These are phyloP conservation scores for Termitomyces sp. DNA, from an alignment of 768 basidiomycete species.

Conservation along the genomic window DNA sequence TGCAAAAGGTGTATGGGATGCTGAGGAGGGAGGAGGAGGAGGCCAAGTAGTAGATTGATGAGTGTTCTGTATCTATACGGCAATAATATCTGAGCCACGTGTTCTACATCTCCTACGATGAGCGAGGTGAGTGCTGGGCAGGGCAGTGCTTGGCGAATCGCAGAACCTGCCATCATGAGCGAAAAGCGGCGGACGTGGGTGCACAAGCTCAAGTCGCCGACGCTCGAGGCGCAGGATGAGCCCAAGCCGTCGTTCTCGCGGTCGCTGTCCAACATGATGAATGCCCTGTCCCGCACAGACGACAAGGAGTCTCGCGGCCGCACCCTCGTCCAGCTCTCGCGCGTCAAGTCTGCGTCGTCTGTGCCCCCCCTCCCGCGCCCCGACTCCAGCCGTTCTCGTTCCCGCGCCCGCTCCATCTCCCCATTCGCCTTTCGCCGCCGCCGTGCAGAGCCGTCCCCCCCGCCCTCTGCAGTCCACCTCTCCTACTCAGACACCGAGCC, in stretches of 20 bases:
- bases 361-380: conserved; percentile 36
- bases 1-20: not conserved
- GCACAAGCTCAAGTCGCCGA: conserved; percentile 20
- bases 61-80: no score
- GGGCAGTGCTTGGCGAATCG: not conserved
- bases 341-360: conserved; percentile 12
- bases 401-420: conserved; percentile 60
- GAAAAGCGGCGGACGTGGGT: conserved; percentile 35
- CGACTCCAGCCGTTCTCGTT: conserved; percentile 52
- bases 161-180: conserved; percentile 18
- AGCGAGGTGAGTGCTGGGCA: not conserved
- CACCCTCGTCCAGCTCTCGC: conserved; percentile 42
- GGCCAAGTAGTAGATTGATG: not conserved
- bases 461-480: conserved; percentile 56
- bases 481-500: conserved; percentile 61
- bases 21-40: not conserved
- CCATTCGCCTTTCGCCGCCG: conserved; percentile 76
- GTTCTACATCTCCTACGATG: not conserved
- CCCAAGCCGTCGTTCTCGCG: conserved; percentile 53
- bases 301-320: conserved; percentile 55
- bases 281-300: conserved; percentile 54
- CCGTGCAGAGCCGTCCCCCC: conserved; percentile 55
- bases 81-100: conserved; percentile 1
- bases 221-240: conserved; percentile 1
- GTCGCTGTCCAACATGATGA: conserved; percentile 70